Evolutionary conservation across 306 rosid species (phyloP), one percentile per base, ranked within the genome.

Genomic region (Castanea mollissima): DNA sequence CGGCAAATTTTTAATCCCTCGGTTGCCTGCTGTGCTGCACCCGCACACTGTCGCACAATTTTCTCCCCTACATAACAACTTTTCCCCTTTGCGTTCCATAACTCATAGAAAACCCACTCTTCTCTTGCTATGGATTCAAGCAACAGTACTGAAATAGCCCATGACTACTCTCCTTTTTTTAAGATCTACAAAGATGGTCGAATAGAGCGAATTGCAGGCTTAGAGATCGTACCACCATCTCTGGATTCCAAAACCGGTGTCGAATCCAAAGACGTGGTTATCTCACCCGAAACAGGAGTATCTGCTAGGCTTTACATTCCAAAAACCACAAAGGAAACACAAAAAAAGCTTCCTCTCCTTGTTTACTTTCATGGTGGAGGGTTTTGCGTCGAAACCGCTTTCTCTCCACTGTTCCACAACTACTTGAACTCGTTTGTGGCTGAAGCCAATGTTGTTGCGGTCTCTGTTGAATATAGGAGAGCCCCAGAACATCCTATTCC

Each of bases 401-500:
- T 75, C 31, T 91, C 91, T 0, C 81, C 96, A 0, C 49, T 20
- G 19, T 94, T 85, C 87, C 89, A 90, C 51, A 80, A 65, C 60
- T 76, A 78, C 51, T 67, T 91, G 19, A 78, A 75, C 82, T n/a
- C 86, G 0, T 49, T 93, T 1, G 85, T 69, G 15, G 86, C 92
- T 2, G 41, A 57, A 21, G 82, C 91, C 5, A 85, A 82, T 20
- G 83, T 44, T 2, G 25, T 90, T 32, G 93, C 80, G 11, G 91
- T 93, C 52, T 93, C 98, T 2, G 92, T 93, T 16, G 78, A 89
- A 4, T 93, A 90, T 74, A 69, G 95, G 16, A 82, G 83, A 13
- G 95, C 97, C 1, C 98, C 97, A 2, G 98, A 93, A 32, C 82
- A 89, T 62, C 97, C 91, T 2, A 64, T 93, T 55, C 97, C 93